Base-by-base conservation (phyloP, 108 stramenopile genomes). In the Skeletonema grethae region DNA sequence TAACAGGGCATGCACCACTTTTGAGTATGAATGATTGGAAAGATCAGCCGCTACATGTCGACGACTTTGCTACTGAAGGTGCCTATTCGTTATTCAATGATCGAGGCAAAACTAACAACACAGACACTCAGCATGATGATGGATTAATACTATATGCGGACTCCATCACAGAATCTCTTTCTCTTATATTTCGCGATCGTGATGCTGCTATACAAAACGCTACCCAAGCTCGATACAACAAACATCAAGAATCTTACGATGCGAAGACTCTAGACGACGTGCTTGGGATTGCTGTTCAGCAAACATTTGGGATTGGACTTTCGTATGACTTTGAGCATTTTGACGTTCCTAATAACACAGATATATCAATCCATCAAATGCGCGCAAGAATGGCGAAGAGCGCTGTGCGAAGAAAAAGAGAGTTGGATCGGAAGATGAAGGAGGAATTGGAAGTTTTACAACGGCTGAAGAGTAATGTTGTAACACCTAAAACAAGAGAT, bases 331-430 rank as follows among this genome's bases (percentile, higher is more conserved):
- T 86, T 76, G 88, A 92, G 50, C 89, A 94, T 62, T 81, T 81
- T 56, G 64, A 81, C 39, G n/a, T 30, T 9, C 80, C 83, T 1
- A 31, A 80, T 16, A 41, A 62, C 32, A 64, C 83, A 32, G 65
- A 79, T n/a, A 64, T 86, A 45, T 83, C 86, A 11, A 72, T 73
- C 22, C 84, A 88, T 55, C 76, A 89, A 67, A 67, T 94, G 34
- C 86, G 89, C 53, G 90, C 90, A 5, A 75, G 90, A 25, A 86
- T 89, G 35, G 90, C 89, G 9, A 91, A 94, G 80, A 91, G 89
- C 73, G 90, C 93, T 8, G 65, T 94, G n/a, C 80, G 75, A 9
- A 80, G 83, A n/a, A 81, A 81, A 35, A 65, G 41, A 34, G 71
- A 63, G 70, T 45, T 84, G 4, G 84, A 87, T 45, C 74, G 71